phyloP scores from a whole-genome alignment of 495 filamentous ascomycete species.

The Penicillium turbatum region DNA sequence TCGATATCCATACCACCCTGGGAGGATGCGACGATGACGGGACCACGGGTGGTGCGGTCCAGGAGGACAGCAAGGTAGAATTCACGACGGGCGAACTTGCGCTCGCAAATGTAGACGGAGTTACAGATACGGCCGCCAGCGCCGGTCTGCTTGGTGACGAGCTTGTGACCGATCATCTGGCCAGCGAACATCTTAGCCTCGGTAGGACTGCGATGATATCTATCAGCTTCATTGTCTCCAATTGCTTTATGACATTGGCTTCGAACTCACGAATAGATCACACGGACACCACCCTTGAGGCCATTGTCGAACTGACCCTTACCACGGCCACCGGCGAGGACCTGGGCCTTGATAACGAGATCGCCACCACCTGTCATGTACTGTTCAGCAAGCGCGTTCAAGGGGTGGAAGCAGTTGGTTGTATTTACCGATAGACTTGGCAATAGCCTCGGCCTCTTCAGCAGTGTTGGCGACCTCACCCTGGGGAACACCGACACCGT shows the following conservation, averaged over 20 bases:
- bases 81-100: conserved; percentile 97
- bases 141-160: conserved; percentile 99
- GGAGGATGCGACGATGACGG: conserved; percentile 94
- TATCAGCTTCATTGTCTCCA: conserved; percentile 13
- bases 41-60: conserved; percentile 87
- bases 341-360: conserved; percentile 99
- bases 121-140: conserved; percentile 87
- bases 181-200: conserved; percentile 96
- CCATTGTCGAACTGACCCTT: conserved; percentile 98
- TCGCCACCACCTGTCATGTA: conserved; percentile 68
- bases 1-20: conserved; percentile 99
- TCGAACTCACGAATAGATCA: conserved; percentile 82
- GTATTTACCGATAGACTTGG: conserved; percentile 72
- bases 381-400: conserved; percentile 22
- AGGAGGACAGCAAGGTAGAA: conserved; percentile 98
- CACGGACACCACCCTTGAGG: conserved; percentile 94
- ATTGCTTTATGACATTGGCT: background rate
- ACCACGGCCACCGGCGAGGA: conserved; percentile 92
- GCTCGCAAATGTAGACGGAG: conserved; percentile 96
- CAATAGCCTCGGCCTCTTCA: conserved; percentile 86
- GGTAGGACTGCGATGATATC: conserved; percentile 49
- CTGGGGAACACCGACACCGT: conserved; percentile 88
- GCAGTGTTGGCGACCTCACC: conserved; percentile 78
- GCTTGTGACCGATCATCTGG: conserved; percentile 99
- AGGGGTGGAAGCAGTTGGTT: background rate